Evolutionary conservation across 179 eudicot genomes (phyloP), one percentile per base, ranked within the genome.

Genomic region (Silene coronaria): DNA sequence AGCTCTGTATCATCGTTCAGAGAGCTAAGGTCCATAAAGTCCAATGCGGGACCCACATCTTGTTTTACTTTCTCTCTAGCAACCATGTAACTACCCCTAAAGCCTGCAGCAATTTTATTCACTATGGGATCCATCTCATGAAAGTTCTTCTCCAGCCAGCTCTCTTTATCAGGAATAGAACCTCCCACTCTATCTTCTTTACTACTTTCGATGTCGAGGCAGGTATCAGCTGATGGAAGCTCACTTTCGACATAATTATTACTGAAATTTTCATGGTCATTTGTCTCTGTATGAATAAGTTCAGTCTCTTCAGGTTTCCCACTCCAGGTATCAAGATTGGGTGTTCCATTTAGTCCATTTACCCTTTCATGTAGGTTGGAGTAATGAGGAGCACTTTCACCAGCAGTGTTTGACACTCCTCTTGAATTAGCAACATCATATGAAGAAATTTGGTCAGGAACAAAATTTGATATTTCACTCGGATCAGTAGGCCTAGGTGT

Each of bases 121-220:
- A 89, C 66, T 22, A 91, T 72, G 11, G 96, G 97, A 84, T 86
- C 91, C 75, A 94, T 75, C 75, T 88, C 89, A 71, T 90, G 88
- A 72, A 91, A 94, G 77, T 94, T 94, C 75, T 88, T 85, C 78
- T 88, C 97, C 81, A 91, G 28, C 97, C 97, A 94, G 65, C 83
- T 94, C 72, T 83, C 90, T 62, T 82, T 83, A 23, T 61, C 73
- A 14, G 21, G 75, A 60, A 80, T 19, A 62, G 79, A 45, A 68
- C 46, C 68, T 28, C 36, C 80, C 77, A 75, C 84, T 4, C 61
- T 57, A 78, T 63, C 80, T 70, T 23, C 65, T 62, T 48, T 80
- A 53, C 77, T 71, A 70, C 58, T 72, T 75, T 80, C 80, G 63
- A 67, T 53, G 71, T n/a, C 80, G 24, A 23, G 32, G 22, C 74